Base-by-base conservation (phyloP, 2,329 filamentous ascomycete species). In the Ophidiomyces ophidiicola region DNA sequence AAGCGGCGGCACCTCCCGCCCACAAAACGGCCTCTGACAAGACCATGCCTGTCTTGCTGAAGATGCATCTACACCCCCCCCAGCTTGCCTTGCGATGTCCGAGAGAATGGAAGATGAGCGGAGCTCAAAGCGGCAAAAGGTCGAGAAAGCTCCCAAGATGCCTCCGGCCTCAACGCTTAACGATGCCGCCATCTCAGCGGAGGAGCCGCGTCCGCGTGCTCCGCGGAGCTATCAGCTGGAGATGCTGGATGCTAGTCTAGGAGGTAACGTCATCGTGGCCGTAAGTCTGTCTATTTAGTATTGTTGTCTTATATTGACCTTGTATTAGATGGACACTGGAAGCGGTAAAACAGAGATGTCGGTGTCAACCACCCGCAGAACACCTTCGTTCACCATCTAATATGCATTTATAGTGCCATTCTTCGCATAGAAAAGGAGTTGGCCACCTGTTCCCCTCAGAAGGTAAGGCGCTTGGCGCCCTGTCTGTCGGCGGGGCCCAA, bases 301-400 rank as follows among this genome's bases (percentile, higher is more conserved):
- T 44, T 17, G 26, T n/a, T n/a, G n/a, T n/a, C n/a, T n/a, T n/a
- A n/a, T 36, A 18, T 26, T 39, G 12, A 28, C 32, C 11, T 30
- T n/a, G 20, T 28, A 35, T 18, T 39, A 81, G 79, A 86, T 86
- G 81, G 80, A 82, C 45, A 87, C 82, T 0, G 82, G 82, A 1
- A 83, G 74, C 46, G 82, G 82, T 2, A 87, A 87, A 56, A 86
- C 82, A 2, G 76, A 80, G 47, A 72, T 86, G 80, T 83, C 69
- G 7, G 29, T 33, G 10, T 17, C 14, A n/a, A n/a, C 25, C n/a
- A 6, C 15, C 10, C 5, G 12, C 10, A 12, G n/a, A 29, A 25
- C 19, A 12, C n/a, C 12, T 6, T 15, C 3, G 25, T 37, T 31
- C 29, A 17, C 5, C 32, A 3, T 46, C 24, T 30, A 24, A 33